phyloP scores from a whole-genome alignment of 1,139 yeast species.

The Yamadazyma sp. region DNA sequence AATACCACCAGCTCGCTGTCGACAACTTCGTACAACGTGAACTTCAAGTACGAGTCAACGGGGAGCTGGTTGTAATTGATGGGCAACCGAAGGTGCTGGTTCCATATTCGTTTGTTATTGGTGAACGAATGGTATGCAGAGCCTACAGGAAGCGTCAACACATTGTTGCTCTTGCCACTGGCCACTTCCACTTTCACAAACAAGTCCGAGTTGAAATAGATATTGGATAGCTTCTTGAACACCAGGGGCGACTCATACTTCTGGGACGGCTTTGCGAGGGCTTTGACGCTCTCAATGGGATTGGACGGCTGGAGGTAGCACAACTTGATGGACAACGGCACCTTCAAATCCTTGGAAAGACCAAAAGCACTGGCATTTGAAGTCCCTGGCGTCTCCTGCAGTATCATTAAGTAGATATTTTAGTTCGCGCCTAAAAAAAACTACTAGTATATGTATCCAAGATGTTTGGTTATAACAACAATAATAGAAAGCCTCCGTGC shows the following conservation, averaged over 20 bases:
- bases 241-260: conserved; percentile 55
- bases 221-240: conserved; percentile 50
- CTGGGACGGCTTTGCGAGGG: conserved; percentile 52
- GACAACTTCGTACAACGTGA: conserved; percentile 67
- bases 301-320: conserved; percentile 33
- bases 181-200: conserved; percentile 62
- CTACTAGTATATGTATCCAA: no score
- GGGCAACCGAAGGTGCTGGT: conserved; percentile 69
- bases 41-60: conserved; percentile 55
- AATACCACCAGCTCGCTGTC: conserved; percentile 50
- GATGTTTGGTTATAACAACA: conserved; percentile 53
- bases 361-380: conserved; percentile 58
- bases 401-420: no score
- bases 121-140: conserved; percentile 66
- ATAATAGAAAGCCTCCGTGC: conserved; percentile 16
- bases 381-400: no score
- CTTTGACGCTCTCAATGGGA: conserved; percentile 20
- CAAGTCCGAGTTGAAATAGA: conserved; percentile 57
- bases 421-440: no score
- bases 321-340: conserved; percentile 45
- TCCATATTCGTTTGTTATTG: conserved; percentile 41
- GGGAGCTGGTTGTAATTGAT: conserved; percentile 70
- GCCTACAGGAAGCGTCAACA: conserved; percentile 65
- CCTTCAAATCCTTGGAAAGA: conserved; percentile 67
- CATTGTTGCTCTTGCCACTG: conserved; percentile 52